Evolutionary conservation across 2,329 filamentous ascomycete genomes (phyloP).

Genomic region (Pestalotiopsis sp.): DNA sequence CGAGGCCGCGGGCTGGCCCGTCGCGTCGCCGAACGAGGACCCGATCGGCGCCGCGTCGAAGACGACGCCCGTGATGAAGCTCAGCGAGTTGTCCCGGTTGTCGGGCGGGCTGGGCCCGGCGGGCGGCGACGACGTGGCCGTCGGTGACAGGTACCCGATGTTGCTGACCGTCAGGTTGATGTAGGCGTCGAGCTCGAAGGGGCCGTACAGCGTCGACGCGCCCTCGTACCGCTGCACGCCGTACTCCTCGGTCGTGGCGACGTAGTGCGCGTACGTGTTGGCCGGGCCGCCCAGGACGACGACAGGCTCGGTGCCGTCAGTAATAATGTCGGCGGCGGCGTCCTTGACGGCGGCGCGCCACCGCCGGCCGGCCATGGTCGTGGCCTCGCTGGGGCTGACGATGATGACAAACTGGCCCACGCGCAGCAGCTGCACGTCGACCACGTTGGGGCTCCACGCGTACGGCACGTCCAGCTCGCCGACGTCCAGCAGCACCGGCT

Average conservation of each 20-base stretch:
- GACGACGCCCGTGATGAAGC: constrained; percentile 80
- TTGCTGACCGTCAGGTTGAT: constrained; percentile 81
- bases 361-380: constrained; percentile 86
- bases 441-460: constrained; percentile 84
- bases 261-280: constrained; percentile 87
- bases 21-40: constrained; percentile 71
- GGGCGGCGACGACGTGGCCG: constrained; percentile 44
- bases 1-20: constrained; percentile 51
- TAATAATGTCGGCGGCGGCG: constrained; percentile 43
- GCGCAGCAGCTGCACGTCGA: constrained; percentile 82
- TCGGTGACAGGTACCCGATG: constrained; percentile 65
- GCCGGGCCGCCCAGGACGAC: constrained; percentile 86
- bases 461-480: constrained; percentile 78
- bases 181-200: constrained; percentile 80
- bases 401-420: constrained; percentile 85
- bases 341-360: constrained; percentile 75
- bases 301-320: constrained; percentile 53
- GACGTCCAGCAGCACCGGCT: constrained; percentile 85
- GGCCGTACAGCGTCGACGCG: constrained; percentile 88
- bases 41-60: constrained; percentile 69
- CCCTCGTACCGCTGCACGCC: constrained; percentile 88
- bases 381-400: constrained; percentile 84
- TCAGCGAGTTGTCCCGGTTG: constrained; percentile 74
- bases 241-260: constrained; percentile 80
- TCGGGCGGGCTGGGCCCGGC: constrained; percentile 73